Evolutionary conservation across 2,329 filamentous ascomycete species (phyloP).

Genomic region (Sporothrix pallida): DNA sequence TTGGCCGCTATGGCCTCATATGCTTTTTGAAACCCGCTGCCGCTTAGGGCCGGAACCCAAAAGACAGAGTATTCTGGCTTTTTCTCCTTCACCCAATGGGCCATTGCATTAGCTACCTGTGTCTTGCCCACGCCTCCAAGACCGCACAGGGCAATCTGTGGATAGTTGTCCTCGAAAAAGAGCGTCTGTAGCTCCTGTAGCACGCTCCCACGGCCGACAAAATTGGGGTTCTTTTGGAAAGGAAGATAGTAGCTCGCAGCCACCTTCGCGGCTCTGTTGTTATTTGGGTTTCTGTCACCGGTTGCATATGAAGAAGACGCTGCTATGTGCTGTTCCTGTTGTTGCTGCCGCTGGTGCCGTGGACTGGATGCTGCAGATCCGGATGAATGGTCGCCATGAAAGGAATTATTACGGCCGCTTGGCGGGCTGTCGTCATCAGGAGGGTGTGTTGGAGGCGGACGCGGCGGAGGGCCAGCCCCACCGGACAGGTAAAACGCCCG

Average conservation of each 20-base stretch:
- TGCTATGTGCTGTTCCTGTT: too few species aligned
- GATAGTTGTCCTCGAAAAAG: slow-evolving; percentile 4
- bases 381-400: too few species aligned
- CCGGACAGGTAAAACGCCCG: background rate
- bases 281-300: too few species aligned
- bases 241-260: background rate
- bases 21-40: slow-evolving; percentile 49
- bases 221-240: slow-evolving; percentile 24
- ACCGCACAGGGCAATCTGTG: slow-evolving; percentile 36
- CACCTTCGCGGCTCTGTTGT: too few species aligned
- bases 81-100: slow-evolving; percentile 47
- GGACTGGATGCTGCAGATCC: too few species aligned
- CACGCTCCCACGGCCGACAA: slow-evolving; percentile 21
- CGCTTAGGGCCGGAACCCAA: slow-evolving; percentile 51
- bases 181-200: background rate
- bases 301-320: too few species aligned
- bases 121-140: slow-evolving; percentile 52
- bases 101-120: slow-evolving; percentile 49
- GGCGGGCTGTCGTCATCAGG: too few species aligned
- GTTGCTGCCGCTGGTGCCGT: too few species aligned
- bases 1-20: slow-evolving; percentile 45
- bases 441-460: too few species aligned
- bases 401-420: too few species aligned
- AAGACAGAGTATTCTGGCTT: slow-evolving; percentile 49
- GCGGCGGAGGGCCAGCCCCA: too few species aligned